A percentile compares a stretch with the other conserved stretches of the same genome.
phyloP scores from a whole-genome alignment of 2,329 filamentous ascomycete species.

The Epichloe hybrida region DNA sequence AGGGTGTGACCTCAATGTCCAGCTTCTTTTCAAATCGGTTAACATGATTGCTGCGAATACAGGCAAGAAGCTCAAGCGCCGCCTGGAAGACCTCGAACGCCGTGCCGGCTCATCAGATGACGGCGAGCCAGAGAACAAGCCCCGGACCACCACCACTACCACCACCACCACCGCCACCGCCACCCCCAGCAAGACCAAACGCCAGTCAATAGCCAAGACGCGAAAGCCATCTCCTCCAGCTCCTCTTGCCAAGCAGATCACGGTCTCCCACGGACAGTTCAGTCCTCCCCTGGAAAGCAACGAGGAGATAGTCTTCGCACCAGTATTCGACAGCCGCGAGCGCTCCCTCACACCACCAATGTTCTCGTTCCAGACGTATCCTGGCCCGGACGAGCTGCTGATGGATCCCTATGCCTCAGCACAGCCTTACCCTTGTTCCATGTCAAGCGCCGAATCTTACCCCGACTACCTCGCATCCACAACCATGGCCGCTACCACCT shows the following conservation, averaged over 20 bases:
- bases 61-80: slow-evolving; percentile 90
- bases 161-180: slow-evolving; percentile 11
- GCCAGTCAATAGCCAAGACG: slow-evolving; percentile 13
- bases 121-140: slow-evolving; percentile 30
- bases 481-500: slow-evolving; percentile 42
- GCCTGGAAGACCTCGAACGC: slow-evolving; percentile 72
- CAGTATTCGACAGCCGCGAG: slow-evolving; percentile 48
- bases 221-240: slow-evolving; percentile 15
- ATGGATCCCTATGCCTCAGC: slow-evolving; percentile 45
- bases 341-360: slow-evolving; percentile 59
- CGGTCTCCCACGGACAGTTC: slow-evolving; percentile 37
- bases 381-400: slow-evolving; percentile 50
- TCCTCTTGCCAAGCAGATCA: slow-evolving; percentile 24
- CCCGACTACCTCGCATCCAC: slow-evolving; percentile 39
- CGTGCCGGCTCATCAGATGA: slow-evolving; percentile 46
- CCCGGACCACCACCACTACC: slow-evolving; percentile 8
- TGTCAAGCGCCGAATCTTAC: slow-evolving; percentile 38
- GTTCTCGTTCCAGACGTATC: slow-evolving; percentile 53
- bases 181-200: slow-evolving; percentile 27
- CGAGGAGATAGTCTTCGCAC: slow-evolving; percentile 53
- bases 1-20: too few species aligned
- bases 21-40: background rate
- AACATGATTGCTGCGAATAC: slow-evolving; percentile 2
- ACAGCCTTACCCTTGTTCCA: slow-evolving; percentile 33
- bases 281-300: slow-evolving; percentile 44